phyloP scores from a whole-genome alignment of 257 asterid genomes.

The Nicotiana benthamiana region DNA sequence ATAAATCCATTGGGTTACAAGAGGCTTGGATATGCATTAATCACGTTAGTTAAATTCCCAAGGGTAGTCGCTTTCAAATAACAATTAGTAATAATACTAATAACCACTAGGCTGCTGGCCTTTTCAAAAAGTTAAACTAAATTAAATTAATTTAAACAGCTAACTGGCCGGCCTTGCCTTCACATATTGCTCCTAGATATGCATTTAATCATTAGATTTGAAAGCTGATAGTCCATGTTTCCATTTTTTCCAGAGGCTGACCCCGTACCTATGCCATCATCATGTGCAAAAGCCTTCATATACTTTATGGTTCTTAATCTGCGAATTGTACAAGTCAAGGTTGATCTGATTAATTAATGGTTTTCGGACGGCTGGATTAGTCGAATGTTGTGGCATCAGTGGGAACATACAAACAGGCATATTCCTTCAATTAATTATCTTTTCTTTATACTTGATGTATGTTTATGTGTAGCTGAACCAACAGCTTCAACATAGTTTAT shows the following conservation, averaged over 20 bases:
- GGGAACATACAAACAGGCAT: background rate
- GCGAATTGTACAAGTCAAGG: background rate
- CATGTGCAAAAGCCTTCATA: background rate
- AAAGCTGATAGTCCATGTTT: background rate
- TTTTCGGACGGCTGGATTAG: slow-evolving; percentile 1
- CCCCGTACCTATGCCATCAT: background rate
- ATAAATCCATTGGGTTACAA: background rate
- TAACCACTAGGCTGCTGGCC: background rate
- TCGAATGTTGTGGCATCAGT: background rate
- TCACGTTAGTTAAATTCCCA: background rate
- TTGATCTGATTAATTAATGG: background rate
- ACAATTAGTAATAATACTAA: background rate
- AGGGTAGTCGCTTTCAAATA: background rate
- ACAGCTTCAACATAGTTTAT: background rate
- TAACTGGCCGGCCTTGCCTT: slow-evolving; percentile 1
- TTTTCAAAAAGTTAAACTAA: background rate
- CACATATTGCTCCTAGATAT: background rate
- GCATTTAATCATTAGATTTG: background rate
- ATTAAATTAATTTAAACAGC: background rate
- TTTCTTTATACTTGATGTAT: background rate
- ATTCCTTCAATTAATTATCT: background rate
- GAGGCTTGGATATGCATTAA: background rate
- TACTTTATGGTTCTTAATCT: background rate
- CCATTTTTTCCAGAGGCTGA: background rate
- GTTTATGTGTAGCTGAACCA: background rate